Evolutionary conservation across 768 basidiomycete genomes (phyloP), one percentile per base, ranked within the genome.

Genomic region (Hysterangium stoloniferum): DNA sequence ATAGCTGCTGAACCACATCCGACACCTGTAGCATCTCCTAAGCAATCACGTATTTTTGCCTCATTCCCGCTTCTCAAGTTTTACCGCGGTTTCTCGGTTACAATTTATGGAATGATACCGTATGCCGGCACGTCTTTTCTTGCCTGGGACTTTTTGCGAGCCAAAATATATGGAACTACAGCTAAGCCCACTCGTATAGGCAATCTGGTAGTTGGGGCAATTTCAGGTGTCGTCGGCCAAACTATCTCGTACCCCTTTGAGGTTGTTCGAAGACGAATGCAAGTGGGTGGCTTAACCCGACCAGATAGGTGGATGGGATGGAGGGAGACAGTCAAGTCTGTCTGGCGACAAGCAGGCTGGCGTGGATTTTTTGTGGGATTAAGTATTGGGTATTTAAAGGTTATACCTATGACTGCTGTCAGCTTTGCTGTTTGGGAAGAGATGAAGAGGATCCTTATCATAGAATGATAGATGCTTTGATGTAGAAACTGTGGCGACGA

Each of bases 51-150:
- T 60, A 48, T 66, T 31, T 75, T 93, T 58, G 68, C 76, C 37
- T 76, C 76, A 11, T 79, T 86, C 59, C 86, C 87, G 13, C 62
- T 90, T 46, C 75, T 93, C 49, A 89, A 94, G 60, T 92, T 98
- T 68, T 99, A 98, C 63, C 87, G 96, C 19, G 95, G 96, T n/a
- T 97, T 98, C 68, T 82, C 83, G 6, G 91, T 96, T 25, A 93
- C 93, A 19, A 66, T 98, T 33, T 65, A 79, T 11, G 95, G 96
- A 38, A 98, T 97, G 77, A 72, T 98, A 28, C 95, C 95, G 4
- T 97, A 98, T 59, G 91, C 93, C 3, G 95, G 95, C 17, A 88
- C 91, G 2, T 90, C 89, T 11, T 98, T 98, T 72, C 76, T 97
- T 40, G 82, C 84, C 28, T 98, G 91, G 84, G 94, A 87, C 35